phyloP scores from a whole-genome alignment of 1,284 basidiomycete species.

The Ceratobasidium sp. region DNA sequence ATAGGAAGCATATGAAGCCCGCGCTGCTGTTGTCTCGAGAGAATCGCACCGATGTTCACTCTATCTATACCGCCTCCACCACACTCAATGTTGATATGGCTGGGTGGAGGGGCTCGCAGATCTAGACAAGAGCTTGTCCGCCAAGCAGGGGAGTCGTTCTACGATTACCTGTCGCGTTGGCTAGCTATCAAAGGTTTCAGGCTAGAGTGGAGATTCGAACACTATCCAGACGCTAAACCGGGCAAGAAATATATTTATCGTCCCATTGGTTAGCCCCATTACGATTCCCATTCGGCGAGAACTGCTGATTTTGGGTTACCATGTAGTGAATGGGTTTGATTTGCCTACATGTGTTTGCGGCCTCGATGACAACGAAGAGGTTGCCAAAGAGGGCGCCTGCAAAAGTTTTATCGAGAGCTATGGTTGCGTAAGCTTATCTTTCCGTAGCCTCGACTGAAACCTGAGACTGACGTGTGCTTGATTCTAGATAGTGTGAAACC shows the following conservation, averaged over 20 bases:
- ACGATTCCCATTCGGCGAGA: too few relatives aligned
- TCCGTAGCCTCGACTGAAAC: too few relatives aligned
- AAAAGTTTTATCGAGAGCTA: neutral
- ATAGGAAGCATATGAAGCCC: too few relatives aligned
- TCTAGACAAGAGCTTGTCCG: neutral
- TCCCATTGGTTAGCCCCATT: neutral
- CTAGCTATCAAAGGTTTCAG: neutral
- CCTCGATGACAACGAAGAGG: too few relatives aligned
- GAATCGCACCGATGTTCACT: neutral
- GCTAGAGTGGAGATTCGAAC: neutral
- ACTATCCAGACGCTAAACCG: neutral
- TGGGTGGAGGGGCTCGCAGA: neutral
- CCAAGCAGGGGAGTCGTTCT: neutral
- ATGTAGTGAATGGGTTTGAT: neutral
- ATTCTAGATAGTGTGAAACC: too few relatives aligned
- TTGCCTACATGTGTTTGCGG: neutral
- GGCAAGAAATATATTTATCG: neutral
- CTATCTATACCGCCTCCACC: neutral
- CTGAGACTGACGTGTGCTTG: too few relatives aligned
- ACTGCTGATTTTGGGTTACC: neutral
- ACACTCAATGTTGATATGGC: neutral
- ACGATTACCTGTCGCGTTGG: slow-evolving; percentile 25
- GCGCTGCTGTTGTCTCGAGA: too few relatives aligned
- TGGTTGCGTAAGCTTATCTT: neutral
- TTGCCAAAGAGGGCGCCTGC: neutral